Evolutionary conservation across 179 eudicot genomes (phyloP), one percentile per base, ranked within the genome.

Genomic region (Spinacia oleracea): DNA sequence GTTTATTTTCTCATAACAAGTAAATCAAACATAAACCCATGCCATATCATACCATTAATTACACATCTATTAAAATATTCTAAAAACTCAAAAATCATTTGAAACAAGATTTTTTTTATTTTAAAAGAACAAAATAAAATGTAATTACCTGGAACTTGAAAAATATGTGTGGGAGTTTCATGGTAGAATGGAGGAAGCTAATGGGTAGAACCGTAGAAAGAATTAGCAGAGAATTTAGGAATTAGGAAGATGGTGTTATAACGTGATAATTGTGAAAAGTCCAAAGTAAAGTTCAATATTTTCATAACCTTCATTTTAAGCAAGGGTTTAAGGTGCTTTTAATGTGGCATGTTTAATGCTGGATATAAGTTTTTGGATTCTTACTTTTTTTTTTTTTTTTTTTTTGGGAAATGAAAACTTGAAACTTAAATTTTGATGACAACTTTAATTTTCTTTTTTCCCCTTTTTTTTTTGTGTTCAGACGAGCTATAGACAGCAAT

Each of bases 71-170:
- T 15, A 7, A 3, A 0, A 11, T 15, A 16, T 29, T 71, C 21
- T 48, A 29, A 8, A 0, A 31, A 15, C 58, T 29, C 1, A 6
- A 60, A 72, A 62, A 12, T 14, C 51, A 72, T 62, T 10, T 3
- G 43, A 55, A 68, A 40, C 56, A 58, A 38, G 27, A 29, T n/a
- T n/a, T n/a, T n/a, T n/a, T n/a, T n/a, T n/a, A n/a, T n/a, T n/a
- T n/a, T n/a, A 21, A 38, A 70, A 18, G 27, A 23, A 58, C 4
- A 58, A 64, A 72, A 77, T 42, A 23, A 25, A 29, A 50, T 43
- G 23, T 15, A 2, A 63, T 79, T 82, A 86, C 89, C 91, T 84
- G 86, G 69, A 88, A 78, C 78, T 85, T 90, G 76, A 78, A 83
- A 77, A 67, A 80, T 60, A 88, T 34, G 35, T 78, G 84, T 75